Percentiles rank a stretch among this genome's conserved stretches.
phyloP scores from a whole-genome alignment of 495 filamentous ascomycete species.

The Penicillium alfredii region DNA sequence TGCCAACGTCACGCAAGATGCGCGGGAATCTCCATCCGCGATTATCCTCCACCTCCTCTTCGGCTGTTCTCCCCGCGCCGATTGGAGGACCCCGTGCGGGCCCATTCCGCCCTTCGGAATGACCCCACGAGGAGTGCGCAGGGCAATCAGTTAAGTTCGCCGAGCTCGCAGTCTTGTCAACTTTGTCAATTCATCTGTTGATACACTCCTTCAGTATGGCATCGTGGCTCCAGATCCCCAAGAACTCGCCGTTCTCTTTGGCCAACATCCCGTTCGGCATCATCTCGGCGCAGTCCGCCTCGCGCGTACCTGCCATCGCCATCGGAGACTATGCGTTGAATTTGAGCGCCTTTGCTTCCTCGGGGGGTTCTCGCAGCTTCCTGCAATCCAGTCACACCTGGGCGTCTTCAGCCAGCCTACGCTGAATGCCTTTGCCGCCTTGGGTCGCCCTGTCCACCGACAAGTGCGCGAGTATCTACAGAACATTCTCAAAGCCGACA shows the following conservation, averaged over 20 bases:
- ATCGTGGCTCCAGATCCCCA: slow-evolving; percentile 61
- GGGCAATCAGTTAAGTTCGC: slow-evolving; percentile 8
- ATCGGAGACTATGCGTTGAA: slow-evolving; percentile 77
- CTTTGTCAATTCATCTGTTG: slow-evolving; percentile 1
- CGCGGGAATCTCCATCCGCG: slow-evolving; percentile 15
- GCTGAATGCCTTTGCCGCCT: slow-evolving; percentile 75
- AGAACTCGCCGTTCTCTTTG: slow-evolving; percentile 70
- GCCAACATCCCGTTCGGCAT: slow-evolving; percentile 93
- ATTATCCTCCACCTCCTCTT: slow-evolving; percentile 11
- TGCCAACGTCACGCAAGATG: no score
- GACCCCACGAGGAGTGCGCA: slow-evolving; percentile 2
- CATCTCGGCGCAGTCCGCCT: slow-evolving; percentile 51
- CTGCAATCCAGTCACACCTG: slow-evolving; percentile 50
- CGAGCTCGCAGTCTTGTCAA: slow-evolving; percentile 3
- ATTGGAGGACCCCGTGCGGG: slow-evolving; percentile 25
- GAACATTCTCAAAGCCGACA: slow-evolving; percentile 57
- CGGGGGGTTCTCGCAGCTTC: slow-evolving; percentile 57
- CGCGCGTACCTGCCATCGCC: slow-evolving; percentile 65
- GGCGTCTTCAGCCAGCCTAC: slow-evolving; percentile 62
- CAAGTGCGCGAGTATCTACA: slow-evolving; percentile 70
- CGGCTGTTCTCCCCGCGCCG: slow-evolving; percentile 15
- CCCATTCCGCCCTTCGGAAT: slow-evolving; percentile 20
- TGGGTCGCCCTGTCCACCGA: slow-evolving; percentile 65
- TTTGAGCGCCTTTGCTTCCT: slow-evolving; percentile 56
- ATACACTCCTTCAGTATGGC: slow-evolving; percentile 38